Evolutionary conservation across 2,329 filamentous ascomycete genomes (phyloP), one percentile per base, ranked within the genome.

Genomic region (Atkinsonella texensis): DNA sequence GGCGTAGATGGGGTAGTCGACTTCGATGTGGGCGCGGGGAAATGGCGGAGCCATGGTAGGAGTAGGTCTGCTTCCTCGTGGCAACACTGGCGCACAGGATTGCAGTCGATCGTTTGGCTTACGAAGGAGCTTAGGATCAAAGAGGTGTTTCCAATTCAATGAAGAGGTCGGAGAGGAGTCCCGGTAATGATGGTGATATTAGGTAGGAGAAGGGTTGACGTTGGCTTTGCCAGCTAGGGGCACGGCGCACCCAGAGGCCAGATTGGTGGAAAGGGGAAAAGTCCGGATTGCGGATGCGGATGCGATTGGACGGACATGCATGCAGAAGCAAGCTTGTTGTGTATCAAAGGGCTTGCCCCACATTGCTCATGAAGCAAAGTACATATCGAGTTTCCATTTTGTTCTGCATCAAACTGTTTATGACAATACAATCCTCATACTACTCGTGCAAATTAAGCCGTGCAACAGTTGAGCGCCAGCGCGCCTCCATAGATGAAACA

Each of bases 1-100:
- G 52, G 85, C 82, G 67, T 89, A 95, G 53, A 95, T 79, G 47
- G 90, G 90, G 68, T 91, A 96, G 53, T 82, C 80, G 57, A 94
- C 79, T 52, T 81, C 80, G 59, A 81, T 73, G 66, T 81, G 84
- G 54, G 84, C 77, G 54, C 68, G 68, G 51, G 70, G 68, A 55
- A 80, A 67, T 20, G 64, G 61, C 48, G 65, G 61, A 50, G 68
- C 61, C 70, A 72, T 72, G 54, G 13, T 53, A 38, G 47, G 39
- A 38, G 32, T 38, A 3, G 13, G 38, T 28, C 4, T 42, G 20
- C 20, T 32, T 39, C 41, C 32, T n/a, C 44, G 46, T 3, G 23
- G 32, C 31, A 33, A 35, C 49, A 46, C 49, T 40, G 20, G 23
- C 42, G 13, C 48, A 43, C 18, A 28, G 18, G 28, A 3, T 18